phyloP scores from a whole-genome alignment of 2,329 filamentous ascomycete species.

The Amphichorda felina region DNA sequence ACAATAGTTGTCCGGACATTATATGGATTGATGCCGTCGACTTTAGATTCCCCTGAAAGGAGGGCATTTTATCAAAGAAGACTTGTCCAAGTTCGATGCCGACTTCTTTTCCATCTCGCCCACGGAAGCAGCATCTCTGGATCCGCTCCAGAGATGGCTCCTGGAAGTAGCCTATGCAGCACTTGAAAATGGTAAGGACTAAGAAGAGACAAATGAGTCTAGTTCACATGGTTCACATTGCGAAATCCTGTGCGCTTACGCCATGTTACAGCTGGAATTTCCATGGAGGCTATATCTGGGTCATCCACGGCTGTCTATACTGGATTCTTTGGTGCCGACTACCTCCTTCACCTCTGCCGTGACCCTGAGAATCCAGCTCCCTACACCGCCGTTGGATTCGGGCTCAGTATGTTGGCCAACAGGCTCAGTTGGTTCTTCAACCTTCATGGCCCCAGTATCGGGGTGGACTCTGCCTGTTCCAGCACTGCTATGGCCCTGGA shows the following conservation, averaged over 20 bases:
- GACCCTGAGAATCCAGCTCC: slow-evolving; percentile 28
- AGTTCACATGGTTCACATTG: not conserved
- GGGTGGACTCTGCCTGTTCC: slow-evolving; percentile 24
- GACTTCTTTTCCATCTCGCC: slow-evolving; percentile 40
- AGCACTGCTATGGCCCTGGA: slow-evolving; percentile 30
- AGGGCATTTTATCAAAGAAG: slow-evolving; percentile 31
- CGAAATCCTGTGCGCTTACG: too few relatives aligned
- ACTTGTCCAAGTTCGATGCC: slow-evolving; percentile 35
- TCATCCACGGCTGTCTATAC: slow-evolving; percentile 37
- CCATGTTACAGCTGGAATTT: slow-evolving; percentile 25
- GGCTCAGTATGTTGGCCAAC: slow-evolving; percentile 31
- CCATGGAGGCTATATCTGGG: slow-evolving; percentile 32
- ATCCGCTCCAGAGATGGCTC: slow-evolving; percentile 40
- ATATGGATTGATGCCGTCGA: not conserved
- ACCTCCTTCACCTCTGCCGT: slow-evolving; percentile 29
- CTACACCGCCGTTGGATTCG: slow-evolving; percentile 15
- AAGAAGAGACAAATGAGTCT: not conserved
- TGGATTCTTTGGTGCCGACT: slow-evolving; percentile 32
- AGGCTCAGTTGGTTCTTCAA: slow-evolving; percentile 41
- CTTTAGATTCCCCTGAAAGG: slow-evolving; percentile 6
- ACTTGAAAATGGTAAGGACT: slow-evolving; percentile 29
- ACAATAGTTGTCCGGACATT: too few relatives aligned
- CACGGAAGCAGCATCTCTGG: slow-evolving; percentile 33
- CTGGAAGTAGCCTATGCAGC: slow-evolving; percentile 43
- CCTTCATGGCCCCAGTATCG: slow-evolving; percentile 33